phyloP scores from a whole-genome alignment of 2,329 filamentous ascomycete genomes.

The Zymoseptoria crescenta region DNA sequence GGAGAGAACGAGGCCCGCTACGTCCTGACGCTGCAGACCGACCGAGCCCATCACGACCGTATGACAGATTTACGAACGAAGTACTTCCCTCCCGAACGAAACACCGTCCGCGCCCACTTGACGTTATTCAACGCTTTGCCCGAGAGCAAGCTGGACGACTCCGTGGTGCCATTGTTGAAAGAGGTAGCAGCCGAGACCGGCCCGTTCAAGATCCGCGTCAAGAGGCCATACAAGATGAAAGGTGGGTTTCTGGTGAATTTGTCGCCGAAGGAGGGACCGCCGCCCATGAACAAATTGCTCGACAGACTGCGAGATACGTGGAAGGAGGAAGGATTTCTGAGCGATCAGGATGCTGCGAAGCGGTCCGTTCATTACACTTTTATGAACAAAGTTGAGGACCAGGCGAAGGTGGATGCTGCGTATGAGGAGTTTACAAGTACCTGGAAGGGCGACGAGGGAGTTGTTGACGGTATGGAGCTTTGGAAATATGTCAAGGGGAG shows the following conservation, averaged over 20 bases:
- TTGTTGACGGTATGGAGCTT: constrained; percentile 33
- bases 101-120: constrained; percentile 37
- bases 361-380: constrained; percentile 39
- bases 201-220: constrained; percentile 33
- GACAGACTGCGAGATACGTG: constrained; percentile 30
- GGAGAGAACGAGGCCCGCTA: constrained; percentile 32
- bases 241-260: constrained; percentile 35
- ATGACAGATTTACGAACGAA: constrained; percentile 34
- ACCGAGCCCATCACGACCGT: constrained; percentile 31
- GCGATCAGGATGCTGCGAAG: constrained; percentile 36
- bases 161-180: constrained; percentile 30
- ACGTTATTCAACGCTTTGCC: constrained; percentile 42
- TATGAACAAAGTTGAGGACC: constrained; percentile 42
- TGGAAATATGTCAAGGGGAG: constrained; percentile 37
- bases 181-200: constrained; percentile 24
- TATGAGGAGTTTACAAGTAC: constrained; percentile 29
- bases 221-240: constrained; percentile 34
- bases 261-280: constrained; percentile 26
- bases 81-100: constrained; percentile 38
- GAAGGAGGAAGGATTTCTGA: constrained; percentile 32
- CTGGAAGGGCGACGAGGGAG: constrained; percentile 30
- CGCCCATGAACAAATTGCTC: constrained; percentile 30
- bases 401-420: constrained; percentile 30
- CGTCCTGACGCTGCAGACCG: constrained; percentile 37
- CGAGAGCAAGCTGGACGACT: constrained; percentile 30